These are phyloP conservation scores for Cryptosporidium baileyi DNA, from an alignment of 169 alveolate genomes.

Conservation along the genomic window DNA sequence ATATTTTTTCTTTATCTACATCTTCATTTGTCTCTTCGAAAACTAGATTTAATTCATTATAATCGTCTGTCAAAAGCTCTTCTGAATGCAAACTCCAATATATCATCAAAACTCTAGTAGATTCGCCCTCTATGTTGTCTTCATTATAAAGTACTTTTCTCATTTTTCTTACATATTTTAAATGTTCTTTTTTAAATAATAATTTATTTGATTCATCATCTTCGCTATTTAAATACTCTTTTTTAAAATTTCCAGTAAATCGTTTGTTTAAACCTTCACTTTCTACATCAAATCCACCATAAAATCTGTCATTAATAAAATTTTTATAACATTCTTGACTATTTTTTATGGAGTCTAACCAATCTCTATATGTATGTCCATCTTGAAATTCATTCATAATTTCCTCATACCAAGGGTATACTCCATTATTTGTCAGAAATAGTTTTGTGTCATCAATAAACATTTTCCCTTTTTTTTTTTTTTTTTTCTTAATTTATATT, in stretches of 20 bases:
- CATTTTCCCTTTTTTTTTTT: not conserved
- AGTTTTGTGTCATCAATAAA: not conserved
- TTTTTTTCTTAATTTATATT: too few species aligned
- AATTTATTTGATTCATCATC: not conserved
- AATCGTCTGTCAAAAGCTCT: not conserved
- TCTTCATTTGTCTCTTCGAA: not conserved
- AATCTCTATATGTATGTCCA: conserved; percentile 17
- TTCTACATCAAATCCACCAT: not conserved
- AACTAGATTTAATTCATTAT: not conserved
- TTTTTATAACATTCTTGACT: not conserved
- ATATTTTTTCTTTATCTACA: not conserved
- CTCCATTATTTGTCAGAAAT: conserved; percentile 13
- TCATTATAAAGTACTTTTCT: not conserved
- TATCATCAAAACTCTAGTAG: conserved; percentile 52
- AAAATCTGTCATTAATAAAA: not conserved
- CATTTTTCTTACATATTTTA: conserved; percentile 47
- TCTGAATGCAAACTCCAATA: conserved; percentile 69
- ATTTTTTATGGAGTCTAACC: conserved; percentile 7
- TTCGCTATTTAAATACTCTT: too few species aligned
- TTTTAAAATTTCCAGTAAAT: not conserved
- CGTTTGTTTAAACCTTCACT: not conserved
- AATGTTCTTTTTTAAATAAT: not conserved
- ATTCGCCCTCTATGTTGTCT: conserved; percentile 21
- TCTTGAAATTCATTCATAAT: conserved; percentile 16
- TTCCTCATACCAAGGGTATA: conserved; percentile 48